Conservation (phyloP, 306 rosid species). For the Leucaena leucocephala region DNA sequence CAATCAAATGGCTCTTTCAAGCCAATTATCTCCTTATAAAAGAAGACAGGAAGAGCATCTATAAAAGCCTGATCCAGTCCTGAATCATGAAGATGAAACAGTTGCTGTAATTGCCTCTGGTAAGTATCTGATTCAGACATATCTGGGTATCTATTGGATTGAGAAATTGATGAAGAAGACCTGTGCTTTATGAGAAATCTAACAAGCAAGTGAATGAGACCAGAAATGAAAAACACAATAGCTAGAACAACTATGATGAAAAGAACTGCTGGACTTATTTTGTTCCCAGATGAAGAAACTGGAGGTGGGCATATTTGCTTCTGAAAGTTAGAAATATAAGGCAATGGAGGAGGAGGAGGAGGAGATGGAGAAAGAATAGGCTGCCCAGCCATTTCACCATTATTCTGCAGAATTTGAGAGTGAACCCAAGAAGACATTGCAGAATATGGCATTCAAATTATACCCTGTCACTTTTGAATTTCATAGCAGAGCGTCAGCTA, state of each 20-base stretch:
- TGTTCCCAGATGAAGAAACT: constrained; percentile 60
- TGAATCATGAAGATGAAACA: constrained; percentile 91
- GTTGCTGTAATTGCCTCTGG: constrained; percentile 88
- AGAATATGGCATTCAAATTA: constrained; percentile 48
- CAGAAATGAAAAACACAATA: constrained; percentile 70
- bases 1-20: constrained; percentile 86
- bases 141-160: constrained; percentile 69
- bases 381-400: constrained; percentile 44
- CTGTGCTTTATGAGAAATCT: constrained; percentile 65
- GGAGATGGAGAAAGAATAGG: constrained; percentile 46
- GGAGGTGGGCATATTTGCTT: constrained; percentile 47
- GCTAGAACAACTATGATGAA: constrained; percentile 77
- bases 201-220: constrained; percentile 74
- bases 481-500: constrained; percentile 30
- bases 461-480: background rate
- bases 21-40: constrained; percentile 74
- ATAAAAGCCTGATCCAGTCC: constrained; percentile 89
- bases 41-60: constrained; percentile 87
- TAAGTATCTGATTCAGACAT: constrained; percentile 65
- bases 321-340: constrained; percentile 48
- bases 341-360: constrained; percentile 37
- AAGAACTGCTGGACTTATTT: constrained; percentile 67
- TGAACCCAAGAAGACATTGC: constrained; percentile 63
- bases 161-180: constrained; percentile 57
- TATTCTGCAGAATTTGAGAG: constrained; percentile 47